Evolutionary conservation across 306 rosid species (phyloP), one percentile per base, ranked within the genome.

Genomic region (Dryas alaskensis): DNA sequence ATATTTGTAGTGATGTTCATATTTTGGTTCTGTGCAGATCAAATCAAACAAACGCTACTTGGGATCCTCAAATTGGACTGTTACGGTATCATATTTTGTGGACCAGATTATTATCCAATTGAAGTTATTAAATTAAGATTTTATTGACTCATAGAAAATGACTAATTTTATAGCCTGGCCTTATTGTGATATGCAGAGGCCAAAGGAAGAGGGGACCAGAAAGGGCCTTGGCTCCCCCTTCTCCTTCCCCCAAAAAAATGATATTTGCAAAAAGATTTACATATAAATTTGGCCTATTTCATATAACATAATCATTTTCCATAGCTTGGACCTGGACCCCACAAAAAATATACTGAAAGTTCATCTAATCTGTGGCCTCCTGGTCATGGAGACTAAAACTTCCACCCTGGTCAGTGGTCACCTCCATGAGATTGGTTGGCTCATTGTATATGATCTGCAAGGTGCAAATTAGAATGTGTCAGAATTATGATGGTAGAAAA

Each of bases 31-130:
- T 47, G 9, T 70, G 71, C 86, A 91, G 98, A 82, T 93, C 43
- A 91, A 89, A 80, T 0, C 93, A 54, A 93, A 91, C 79, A 93
- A 93, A 78, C 96, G 98, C 42, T 93, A 93, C 78, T 83, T 96
- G 59, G 98, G 98, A 48, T 88, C 97, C 43, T 9, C 75, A 39
- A 87, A 91, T 43, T 93, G 97, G 98, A 93, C 98, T 48, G 98
- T 93, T 52, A 86, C 84, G 97, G 98, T 93, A 80, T 8, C 40
- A 40, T 54, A n/a, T 63, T 51, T 16, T 4, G n/a, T 64, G 12
- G 12, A 62, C 11, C 46, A 16, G 5, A n/a, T 55, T 48, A 45
- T 27, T 17, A 4, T 54, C 40, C 19, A 63, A 12, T 43, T 16
- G 12, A 2, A 70, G 72, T 44, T 2, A 58, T 25, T 50, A 70